A percentile compares a stretch with the other conserved stretches of the same genome.
phyloP scores from a whole-genome alignment of 495 filamentous ascomycete species.

The Aspergillus saccharolyticus region DNA sequence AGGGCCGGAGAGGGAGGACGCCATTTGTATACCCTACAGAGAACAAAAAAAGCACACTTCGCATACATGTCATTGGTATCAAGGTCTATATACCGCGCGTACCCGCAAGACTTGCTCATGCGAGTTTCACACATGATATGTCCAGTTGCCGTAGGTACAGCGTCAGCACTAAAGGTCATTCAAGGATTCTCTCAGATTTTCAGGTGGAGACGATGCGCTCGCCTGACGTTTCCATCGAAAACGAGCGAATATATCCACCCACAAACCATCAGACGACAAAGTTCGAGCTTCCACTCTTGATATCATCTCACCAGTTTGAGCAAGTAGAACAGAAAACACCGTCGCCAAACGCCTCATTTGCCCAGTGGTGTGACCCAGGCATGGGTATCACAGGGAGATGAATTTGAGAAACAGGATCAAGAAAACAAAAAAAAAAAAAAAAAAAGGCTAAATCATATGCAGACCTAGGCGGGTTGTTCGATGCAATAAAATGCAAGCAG shows the following conservation, averaged over 20 bases:
- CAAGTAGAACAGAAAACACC: constrained; percentile 7
- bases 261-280: not conserved
- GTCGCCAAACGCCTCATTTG: constrained; percentile 27
- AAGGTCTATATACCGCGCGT: constrained; percentile 4
- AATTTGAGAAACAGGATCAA: constrained; percentile 15
- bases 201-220: too few species aligned
- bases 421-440: constrained; percentile 6
- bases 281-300: not conserved
- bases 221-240: not conserved
- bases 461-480: constrained; percentile 1
- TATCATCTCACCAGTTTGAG: not conserved
- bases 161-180: not conserved
- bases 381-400: constrained; percentile 25
- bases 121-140: not conserved
- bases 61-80: not conserved
- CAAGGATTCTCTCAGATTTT: too few species aligned
- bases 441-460: constrained; percentile 13
- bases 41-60: not conserved
- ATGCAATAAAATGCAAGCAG: constrained; percentile 16
- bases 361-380: constrained; percentile 27
- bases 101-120: not conserved
- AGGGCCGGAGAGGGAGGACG: too few species aligned
- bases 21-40: too few species aligned
- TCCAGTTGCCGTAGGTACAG: not conserved
- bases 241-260: not conserved